Evolutionary conservation across 371 early-diverging fungal genomes (phyloP).

Genomic region (Circinella minor): DNA sequence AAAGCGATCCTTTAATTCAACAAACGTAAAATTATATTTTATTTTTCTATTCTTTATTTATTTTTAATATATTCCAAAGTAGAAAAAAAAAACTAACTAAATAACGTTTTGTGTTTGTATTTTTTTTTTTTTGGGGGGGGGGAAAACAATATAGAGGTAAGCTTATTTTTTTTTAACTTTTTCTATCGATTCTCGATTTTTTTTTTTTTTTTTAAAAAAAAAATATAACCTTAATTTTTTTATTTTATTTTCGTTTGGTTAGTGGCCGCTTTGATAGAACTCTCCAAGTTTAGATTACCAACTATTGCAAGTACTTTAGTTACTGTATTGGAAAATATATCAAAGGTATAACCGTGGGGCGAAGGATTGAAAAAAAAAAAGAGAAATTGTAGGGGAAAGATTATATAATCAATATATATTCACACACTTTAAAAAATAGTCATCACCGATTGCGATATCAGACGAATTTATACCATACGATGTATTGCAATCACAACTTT

Average conservation of each 20-base stretch:
- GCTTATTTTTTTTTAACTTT: too few relatives aligned
- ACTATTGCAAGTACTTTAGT: conserved; percentile 57
- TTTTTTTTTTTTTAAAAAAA: too few relatives aligned
- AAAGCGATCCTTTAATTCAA: conserved; percentile 68
- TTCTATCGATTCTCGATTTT: too few relatives aligned
- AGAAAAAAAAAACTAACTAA: not conserved
- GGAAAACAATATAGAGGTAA: too few relatives aligned
- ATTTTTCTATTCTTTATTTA: not conserved
- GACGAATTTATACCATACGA: conserved; percentile 62
- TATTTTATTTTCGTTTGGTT: not conserved
- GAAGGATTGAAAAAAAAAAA: not conserved
- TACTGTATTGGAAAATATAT: conserved; percentile 59
- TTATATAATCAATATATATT: too few relatives aligned
- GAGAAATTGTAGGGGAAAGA: too few relatives aligned
- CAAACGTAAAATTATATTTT: conserved; percentile 43
- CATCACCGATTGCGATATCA: conserved; percentile 39
- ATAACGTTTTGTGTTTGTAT: not conserved
- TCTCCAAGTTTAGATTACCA: conserved; percentile 57
- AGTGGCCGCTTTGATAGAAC: conserved; percentile 64
- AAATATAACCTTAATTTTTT: not conserved
- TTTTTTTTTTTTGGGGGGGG: not conserved
- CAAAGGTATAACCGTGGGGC: conserved; percentile 48
- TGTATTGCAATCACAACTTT: conserved; percentile 74
- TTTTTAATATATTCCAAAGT: not conserved
- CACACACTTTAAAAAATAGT: conserved; percentile 18